These are phyloP conservation scores for Ganoderma multipileum DNA, from an alignment of 1,284 basidiomycete species.

Conservation along the genomic window DNA sequence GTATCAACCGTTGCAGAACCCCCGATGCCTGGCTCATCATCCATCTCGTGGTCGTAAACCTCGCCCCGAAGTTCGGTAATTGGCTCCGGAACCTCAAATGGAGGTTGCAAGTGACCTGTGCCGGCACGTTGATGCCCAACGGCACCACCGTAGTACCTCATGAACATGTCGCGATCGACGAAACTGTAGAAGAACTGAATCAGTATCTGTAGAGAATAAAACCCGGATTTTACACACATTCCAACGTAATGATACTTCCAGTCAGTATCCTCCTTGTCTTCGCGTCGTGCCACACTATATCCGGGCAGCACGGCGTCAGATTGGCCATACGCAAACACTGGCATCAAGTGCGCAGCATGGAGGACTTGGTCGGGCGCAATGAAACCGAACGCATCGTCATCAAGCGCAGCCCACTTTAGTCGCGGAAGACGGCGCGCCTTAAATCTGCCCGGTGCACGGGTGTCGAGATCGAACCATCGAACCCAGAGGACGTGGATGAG, in stretches of 20 bases:
- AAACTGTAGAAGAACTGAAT: not conserved
- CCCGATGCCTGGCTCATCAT: too few species aligned
- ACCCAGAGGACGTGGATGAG: constrained; percentile 20
- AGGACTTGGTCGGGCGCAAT: constrained; percentile 14
- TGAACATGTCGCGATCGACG: constrained; percentile 14
- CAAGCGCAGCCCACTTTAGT: not conserved
- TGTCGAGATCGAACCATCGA: constrained; percentile 26
- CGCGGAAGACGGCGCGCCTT: constrained; percentile 3
- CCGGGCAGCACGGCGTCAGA: constrained; percentile 6
- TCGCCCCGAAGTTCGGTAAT: not conserved
- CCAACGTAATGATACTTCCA: constrained; percentile 10
- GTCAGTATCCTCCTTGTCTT: not conserved
- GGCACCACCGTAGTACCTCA: constrained; percentile 13
- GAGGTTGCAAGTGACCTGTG: not conserved
- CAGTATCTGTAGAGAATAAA: too few species aligned
- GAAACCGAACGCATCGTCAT: constrained; percentile 11
- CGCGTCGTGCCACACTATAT: constrained; percentile 1
- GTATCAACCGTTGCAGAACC: too few species aligned
- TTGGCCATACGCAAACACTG: constrained; percentile 2
- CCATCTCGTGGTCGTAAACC: not conserved
- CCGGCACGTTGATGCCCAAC: constrained; percentile 4
- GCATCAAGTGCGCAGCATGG: constrained; percentile 11
- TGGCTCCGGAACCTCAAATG: not conserved
- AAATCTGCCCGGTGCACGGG: not conserved
- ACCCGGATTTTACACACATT: not conserved